Conservation (phyloP, 2,329 filamentous ascomycete species). For the Stemphylium vesicarium region DNA sequence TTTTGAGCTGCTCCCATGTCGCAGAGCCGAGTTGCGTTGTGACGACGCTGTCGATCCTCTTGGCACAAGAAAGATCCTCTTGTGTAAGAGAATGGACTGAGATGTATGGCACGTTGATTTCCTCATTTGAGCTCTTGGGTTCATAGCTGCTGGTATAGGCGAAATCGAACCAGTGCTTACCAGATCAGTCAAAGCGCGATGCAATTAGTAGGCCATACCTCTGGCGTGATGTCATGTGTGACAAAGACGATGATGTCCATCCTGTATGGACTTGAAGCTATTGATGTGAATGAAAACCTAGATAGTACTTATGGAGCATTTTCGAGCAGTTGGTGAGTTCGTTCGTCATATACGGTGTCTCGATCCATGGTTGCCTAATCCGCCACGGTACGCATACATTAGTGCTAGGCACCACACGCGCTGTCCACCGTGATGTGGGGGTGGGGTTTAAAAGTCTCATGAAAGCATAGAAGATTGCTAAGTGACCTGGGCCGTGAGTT, state of each 20-base stretch:
- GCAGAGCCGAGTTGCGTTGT: slow-evolving; percentile 4
- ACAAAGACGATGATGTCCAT: background rate
- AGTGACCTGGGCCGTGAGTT: no score
- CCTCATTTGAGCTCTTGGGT: background rate
- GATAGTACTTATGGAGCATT: no score
- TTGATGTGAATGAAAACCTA: no score
- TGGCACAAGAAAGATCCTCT: background rate
- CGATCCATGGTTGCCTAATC: no score
- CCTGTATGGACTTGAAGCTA: no score
- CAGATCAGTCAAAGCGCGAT: background rate
- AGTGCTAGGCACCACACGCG: no score
- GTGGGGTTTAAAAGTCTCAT: no score
- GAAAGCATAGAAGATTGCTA: no score
- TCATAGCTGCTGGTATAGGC: background rate
- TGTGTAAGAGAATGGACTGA: background rate
- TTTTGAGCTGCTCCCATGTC: slow-evolving; percentile 3
- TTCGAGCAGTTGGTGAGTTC: no score
- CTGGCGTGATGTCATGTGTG: background rate
- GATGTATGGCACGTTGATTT: background rate
- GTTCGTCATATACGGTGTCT: no score
- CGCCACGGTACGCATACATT: no score
- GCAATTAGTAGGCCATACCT: background rate
- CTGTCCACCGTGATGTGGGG: no score
- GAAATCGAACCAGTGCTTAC: background rate
- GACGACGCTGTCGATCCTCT: slow-evolving; percentile 1